Conservation (phyloP, 148 eudicot genomes). For the Nepenthes gracilis region DNA sequence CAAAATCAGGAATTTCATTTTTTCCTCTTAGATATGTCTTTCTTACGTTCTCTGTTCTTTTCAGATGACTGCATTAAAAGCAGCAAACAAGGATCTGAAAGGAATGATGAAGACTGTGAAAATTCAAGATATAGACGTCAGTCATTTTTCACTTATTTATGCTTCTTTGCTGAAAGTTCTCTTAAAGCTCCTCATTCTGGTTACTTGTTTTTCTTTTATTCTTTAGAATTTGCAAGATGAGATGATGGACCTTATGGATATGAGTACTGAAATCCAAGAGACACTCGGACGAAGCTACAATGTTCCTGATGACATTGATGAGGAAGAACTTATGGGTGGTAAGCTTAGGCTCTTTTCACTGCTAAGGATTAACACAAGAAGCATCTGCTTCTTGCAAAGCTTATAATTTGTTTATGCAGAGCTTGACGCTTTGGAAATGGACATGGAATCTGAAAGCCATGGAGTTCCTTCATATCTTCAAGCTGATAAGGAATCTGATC, state of each 20-base stretch:
- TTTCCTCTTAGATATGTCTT: neutral
- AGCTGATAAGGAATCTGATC: slow-evolving; percentile 66
- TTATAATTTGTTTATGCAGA: slow-evolving; percentile 26
- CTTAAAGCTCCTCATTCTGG: slow-evolving; percentile 3
- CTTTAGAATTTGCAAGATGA: slow-evolving; percentile 93
- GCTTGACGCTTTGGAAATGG: slow-evolving; percentile 91
- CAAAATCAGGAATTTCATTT: neutral
- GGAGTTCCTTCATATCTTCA: slow-evolving; percentile 93
- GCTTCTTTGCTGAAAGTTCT: slow-evolving; percentile 2
- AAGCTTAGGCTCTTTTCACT: slow-evolving; percentile 9
- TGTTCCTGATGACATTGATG: slow-evolving; percentile 95
- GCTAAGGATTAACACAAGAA: neutral
- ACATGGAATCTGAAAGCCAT: slow-evolving; percentile 83
- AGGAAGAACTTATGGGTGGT: slow-evolving; percentile 95
- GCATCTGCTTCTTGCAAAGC: neutral
- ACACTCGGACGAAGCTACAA: slow-evolving; percentile 88
- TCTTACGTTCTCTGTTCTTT: slow-evolving; percentile 1
- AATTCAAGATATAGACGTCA: slow-evolving; percentile 84
- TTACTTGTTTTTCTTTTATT: neutral
- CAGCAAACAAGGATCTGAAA: slow-evolving; percentile 90
- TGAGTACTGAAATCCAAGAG: slow-evolving; percentile 89
- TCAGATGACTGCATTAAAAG: slow-evolving; percentile 90
- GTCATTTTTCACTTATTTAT: slow-evolving; percentile 9
- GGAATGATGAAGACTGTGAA: slow-evolving; percentile 99
- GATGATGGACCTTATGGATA: slow-evolving; percentile 94